These are phyloP conservation scores for Populus tremula DNA, from an alignment of 345 rosid species.

Conservation along the genomic window DNA sequence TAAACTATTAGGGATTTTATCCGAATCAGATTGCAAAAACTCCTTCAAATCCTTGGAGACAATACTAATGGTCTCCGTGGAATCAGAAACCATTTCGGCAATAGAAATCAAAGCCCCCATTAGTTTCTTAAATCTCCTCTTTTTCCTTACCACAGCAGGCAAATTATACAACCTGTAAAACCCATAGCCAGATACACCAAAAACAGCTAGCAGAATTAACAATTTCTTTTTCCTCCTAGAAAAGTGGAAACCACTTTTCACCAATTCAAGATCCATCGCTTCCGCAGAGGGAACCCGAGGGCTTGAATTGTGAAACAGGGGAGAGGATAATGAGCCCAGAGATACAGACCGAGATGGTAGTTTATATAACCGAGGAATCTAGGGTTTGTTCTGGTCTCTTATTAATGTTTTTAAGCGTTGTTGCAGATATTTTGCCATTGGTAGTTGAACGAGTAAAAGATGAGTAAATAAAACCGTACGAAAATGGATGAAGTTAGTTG, in stretches of 20 bases:
- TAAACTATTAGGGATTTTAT: conserved; percentile 77
- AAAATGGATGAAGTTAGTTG: too few species aligned
- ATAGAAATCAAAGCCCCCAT: conserved; percentile 57
- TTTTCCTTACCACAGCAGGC: conserved; percentile 58
- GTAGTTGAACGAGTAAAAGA: not conserved
- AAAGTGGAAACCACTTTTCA: conserved; percentile 38
- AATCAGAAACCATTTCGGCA: conserved; percentile 70
- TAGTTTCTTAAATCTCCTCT: conserved; percentile 58
- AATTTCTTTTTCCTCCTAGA: conserved; percentile 58
- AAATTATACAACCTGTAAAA: conserved; percentile 63
- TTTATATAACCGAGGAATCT: conserved; percentile 14
- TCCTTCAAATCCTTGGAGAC: conserved; percentile 65
- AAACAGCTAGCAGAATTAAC: conserved; percentile 52
- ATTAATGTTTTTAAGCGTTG: not conserved
- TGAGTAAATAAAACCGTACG: not conserved
- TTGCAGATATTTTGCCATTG: not conserved
- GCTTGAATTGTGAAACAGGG: not conserved
- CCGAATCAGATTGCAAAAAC: conserved; percentile 71
- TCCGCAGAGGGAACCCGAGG: conserved; percentile 2
- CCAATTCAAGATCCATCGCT: conserved; percentile 56
- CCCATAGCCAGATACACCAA: conserved; percentile 74
- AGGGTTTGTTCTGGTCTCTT: conserved; percentile 9
- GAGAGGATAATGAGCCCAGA: not conserved
- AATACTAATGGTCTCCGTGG: conserved; percentile 55
- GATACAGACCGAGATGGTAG: not conserved